A percentile compares a stretch with the other conserved stretches of the same genome.
These are phyloP conservation scores for Fulvia fulva DNA, from an alignment of 2,329 filamentous ascomycete genomes.

Conservation along the genomic window DNA sequence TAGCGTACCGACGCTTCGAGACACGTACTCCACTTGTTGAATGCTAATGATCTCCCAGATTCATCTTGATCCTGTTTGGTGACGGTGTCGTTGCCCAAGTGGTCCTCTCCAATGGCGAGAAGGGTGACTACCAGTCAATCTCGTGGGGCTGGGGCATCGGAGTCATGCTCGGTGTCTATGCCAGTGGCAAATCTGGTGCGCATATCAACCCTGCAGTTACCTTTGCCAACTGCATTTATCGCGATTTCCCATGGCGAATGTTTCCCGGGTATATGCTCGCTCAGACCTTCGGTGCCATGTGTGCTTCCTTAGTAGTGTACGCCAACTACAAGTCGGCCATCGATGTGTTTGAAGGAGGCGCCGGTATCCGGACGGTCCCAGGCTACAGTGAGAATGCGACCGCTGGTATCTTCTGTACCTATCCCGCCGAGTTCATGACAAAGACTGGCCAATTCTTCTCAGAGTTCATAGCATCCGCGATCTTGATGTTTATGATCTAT, in stretches of 20 bases:
- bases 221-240: constrained; percentile 65
- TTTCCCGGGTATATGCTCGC: constrained; percentile 65
- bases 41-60: constrained; percentile 62
- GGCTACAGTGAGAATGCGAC: constrained; percentile 54
- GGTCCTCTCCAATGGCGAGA: constrained; percentile 49
- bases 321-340: constrained; percentile 40
- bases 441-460: constrained; percentile 66
- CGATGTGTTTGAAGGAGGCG: constrained; percentile 44
- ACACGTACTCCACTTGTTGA: constrained; percentile 44
- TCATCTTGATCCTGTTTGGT: constrained; percentile 66
- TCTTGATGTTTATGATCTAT: constrained; percentile 70
- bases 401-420: constrained; percentile 70
- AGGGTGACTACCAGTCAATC: constrained; percentile 53
- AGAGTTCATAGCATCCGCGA: constrained; percentile 63
- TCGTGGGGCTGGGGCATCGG: constrained; percentile 49
- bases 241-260: constrained; percentile 53
- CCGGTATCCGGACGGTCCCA: constrained; percentile 56
- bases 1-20: no score
- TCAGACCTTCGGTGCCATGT: constrained; percentile 57
- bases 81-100: constrained; percentile 67
- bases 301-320: constrained; percentile 45
- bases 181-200: constrained; percentile 32
- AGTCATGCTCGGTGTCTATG: constrained; percentile 60
- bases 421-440: constrained; percentile 64
- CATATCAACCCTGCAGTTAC: constrained; percentile 57